Evolutionary conservation across 108 stramenopile genomes (phyloP).

Genomic region (Cyclotella distinguenda): DNA sequence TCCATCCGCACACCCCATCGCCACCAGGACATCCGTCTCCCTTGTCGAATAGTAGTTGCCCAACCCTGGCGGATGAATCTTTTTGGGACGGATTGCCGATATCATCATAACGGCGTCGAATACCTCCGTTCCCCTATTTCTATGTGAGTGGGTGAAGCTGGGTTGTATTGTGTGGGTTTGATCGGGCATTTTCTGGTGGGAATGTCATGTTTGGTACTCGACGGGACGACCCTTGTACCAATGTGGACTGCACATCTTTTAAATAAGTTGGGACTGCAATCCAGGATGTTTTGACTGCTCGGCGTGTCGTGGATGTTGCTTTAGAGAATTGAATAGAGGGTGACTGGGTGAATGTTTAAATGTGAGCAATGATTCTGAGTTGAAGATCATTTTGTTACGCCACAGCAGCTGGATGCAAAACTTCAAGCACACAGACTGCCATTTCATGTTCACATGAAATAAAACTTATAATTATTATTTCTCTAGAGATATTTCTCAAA

Average conservation of each 20-base stretch:
- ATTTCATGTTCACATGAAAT: too few relatives aligned
- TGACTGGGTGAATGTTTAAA: slow-evolving; percentile 25
- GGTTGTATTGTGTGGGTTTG: slow-evolving; percentile 54
- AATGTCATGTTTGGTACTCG: slow-evolving; percentile 24
- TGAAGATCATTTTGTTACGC: too few relatives aligned
- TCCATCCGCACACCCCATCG: too few relatives aligned
- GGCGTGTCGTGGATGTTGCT: slow-evolving; percentile 25
- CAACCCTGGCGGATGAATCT: too few relatives aligned
- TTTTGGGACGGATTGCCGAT: slow-evolving; percentile 59
- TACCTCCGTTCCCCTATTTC: slow-evolving; percentile 63
- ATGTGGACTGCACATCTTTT: slow-evolving; percentile 63
- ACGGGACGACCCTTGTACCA: slow-evolving; percentile 15
- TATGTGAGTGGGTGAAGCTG: slow-evolving; percentile 37
- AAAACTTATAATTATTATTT: too few relatives aligned
- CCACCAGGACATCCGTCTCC: too few relatives aligned
- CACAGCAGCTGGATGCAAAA: too few relatives aligned
- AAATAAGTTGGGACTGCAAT: slow-evolving; percentile 78
- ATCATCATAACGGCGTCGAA: slow-evolving; percentile 67
- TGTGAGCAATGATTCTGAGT: slow-evolving; percentile 27
- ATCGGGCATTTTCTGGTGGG: slow-evolving; percentile 54
- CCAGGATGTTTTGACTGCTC: slow-evolving; percentile 76
- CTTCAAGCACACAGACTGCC: too few relatives aligned
- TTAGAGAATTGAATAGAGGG: slow-evolving; percentile 21
- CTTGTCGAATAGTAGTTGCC: too few relatives aligned
- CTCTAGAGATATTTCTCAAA: too few relatives aligned